Conservation (phyloP, 2,329 filamentous ascomycete species). For the Cadophora luteo-olivacea region DNA sequence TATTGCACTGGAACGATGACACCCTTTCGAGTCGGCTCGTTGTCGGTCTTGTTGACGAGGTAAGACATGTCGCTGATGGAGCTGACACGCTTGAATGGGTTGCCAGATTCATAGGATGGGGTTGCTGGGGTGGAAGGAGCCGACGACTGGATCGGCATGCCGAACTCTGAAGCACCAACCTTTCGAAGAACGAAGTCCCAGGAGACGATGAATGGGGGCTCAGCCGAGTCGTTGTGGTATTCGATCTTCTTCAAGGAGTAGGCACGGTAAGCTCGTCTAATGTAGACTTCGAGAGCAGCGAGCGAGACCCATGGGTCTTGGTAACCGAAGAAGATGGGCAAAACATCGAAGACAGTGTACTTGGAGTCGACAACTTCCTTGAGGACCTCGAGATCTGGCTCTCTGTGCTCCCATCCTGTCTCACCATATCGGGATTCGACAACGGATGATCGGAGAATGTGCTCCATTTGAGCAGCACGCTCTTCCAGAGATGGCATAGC, state of each 20-base stretch:
- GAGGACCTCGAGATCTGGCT: conserved; percentile 87
- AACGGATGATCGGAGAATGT: conserved; percentile 94
- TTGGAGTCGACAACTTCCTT: conserved; percentile 99
- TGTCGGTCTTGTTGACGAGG: conserved; percentile 72
- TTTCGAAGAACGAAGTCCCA: conserved; percentile 98
- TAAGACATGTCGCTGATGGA: conserved; percentile 98
- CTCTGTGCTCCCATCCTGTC: conserved; percentile 93
- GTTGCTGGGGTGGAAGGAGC: conserved; percentile 86
- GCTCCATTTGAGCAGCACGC: conserved; percentile 95
- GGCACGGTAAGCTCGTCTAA: conserved; percentile 94
- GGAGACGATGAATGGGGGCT: conserved; percentile 80
- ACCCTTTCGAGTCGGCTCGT: conserved; percentile 86
- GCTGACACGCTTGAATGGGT: conserved; percentile 80
- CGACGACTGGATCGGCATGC: conserved; percentile 78
- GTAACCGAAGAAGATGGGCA: conserved; percentile 94
- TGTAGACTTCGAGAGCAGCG: conserved; percentile 93
- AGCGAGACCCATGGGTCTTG: conserved; percentile 93
- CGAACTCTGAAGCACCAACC: conserved; percentile 90
- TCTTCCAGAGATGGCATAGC: conserved; percentile 96
- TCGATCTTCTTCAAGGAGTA: conserved; percentile 90
- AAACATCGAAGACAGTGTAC: conserved; percentile 96
- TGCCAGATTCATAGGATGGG: conserved; percentile 63
- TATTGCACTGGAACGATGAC: conserved; percentile 94
- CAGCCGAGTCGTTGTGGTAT: conserved; percentile 76
- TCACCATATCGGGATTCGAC: conserved; percentile 97